Conservation (phyloP, 2,329 filamentous ascomycete species). For the Ascochyta fabae region DNA sequence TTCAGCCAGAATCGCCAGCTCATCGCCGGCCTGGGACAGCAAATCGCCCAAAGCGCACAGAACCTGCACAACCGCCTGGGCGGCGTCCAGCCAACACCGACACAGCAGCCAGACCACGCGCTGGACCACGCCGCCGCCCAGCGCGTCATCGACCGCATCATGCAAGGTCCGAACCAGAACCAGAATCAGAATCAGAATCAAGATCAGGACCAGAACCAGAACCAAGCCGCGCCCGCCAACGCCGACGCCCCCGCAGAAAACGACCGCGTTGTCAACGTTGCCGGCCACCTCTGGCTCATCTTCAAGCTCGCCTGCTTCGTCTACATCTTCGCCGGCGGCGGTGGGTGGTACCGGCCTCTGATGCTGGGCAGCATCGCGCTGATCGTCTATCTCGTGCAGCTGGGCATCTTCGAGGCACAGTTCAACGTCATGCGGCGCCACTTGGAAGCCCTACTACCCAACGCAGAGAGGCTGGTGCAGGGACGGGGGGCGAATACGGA, state of each 20-base stretch:
- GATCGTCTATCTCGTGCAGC: constrained; percentile 52
- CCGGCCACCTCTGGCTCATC: constrained; percentile 62
- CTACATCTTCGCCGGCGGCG: constrained; percentile 60
- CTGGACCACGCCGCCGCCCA: constrained; percentile 19
- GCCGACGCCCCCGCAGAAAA: constrained; percentile 26
- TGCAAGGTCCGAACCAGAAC: constrained; percentile 21
- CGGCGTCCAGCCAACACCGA: constrained; percentile 26
- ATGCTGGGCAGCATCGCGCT: constrained; percentile 50
- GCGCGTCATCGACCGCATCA: constrained; percentile 18
- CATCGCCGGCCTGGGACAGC: constrained; percentile 40
- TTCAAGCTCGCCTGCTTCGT: constrained; percentile 64
- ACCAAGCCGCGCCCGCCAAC: constrained; percentile 20
- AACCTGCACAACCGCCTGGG: constrained; percentile 29
- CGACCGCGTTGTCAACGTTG: constrained; percentile 36
- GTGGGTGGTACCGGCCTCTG: constrained; percentile 51
- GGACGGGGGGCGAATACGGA: constrained; percentile 10
- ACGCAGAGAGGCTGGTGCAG: constrained; percentile 27
- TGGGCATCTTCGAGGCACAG: constrained; percentile 52
- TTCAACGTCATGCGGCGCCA: constrained; percentile 48
- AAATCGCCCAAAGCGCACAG: constrained; percentile 31
- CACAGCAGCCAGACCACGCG: constrained; percentile 19
- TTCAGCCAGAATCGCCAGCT: constrained; percentile 43
- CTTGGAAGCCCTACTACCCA: constrained; percentile 53
- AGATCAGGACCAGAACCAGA: constrained; percentile 17
- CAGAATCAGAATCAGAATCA: constrained; percentile 21